Evolutionary conservation across 2,329 filamentous ascomycete genomes (phyloP).

Genomic region (Lecanicillium sp.): DNA sequence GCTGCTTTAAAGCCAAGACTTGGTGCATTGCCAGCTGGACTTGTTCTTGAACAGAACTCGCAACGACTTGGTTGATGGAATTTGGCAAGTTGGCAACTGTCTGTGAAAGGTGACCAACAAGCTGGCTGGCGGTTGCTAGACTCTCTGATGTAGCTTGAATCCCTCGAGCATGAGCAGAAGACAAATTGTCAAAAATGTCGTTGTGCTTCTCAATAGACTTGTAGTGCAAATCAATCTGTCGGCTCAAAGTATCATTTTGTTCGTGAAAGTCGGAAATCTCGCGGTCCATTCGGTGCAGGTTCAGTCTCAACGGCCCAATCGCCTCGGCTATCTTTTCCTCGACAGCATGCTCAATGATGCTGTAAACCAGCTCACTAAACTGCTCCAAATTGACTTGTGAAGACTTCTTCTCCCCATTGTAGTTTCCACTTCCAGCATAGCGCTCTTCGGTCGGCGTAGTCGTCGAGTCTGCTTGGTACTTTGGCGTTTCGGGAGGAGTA

Average conservation of each 20-base stretch:
- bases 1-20: too few relatives aligned
- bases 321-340: constrained; percentile 25
- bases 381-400: constrained; percentile 2
- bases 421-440: too few relatives aligned
- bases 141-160: background rate
- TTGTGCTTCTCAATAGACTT: constrained; percentile 13
- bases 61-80: too few relatives aligned
- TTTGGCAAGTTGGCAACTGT: too few relatives aligned
- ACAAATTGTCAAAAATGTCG: constrained; percentile 7
- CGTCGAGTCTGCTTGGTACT: constrained; percentile 1
- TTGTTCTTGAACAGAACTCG: too few relatives aligned
- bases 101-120: too few relatives aligned
- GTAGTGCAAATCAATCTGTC: constrained; percentile 19
- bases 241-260: constrained; percentile 18
- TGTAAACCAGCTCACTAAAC: constrained; percentile 16
- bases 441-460: background rate
- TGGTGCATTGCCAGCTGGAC: too few relatives aligned
- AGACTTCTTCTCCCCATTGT: too few relatives aligned
- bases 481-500: constrained; percentile 15
- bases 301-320: constrained; percentile 19
- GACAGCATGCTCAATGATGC: constrained; percentile 21
- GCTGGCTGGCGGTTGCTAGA: too few relatives aligned
- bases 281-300: constrained; percentile 13
- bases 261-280: constrained; percentile 13
- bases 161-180: constrained; percentile 3